These are phyloP conservation scores for Suillus variegatus DNA, from an alignment of 768 basidiomycete genomes.

Conservation along the genomic window DNA sequence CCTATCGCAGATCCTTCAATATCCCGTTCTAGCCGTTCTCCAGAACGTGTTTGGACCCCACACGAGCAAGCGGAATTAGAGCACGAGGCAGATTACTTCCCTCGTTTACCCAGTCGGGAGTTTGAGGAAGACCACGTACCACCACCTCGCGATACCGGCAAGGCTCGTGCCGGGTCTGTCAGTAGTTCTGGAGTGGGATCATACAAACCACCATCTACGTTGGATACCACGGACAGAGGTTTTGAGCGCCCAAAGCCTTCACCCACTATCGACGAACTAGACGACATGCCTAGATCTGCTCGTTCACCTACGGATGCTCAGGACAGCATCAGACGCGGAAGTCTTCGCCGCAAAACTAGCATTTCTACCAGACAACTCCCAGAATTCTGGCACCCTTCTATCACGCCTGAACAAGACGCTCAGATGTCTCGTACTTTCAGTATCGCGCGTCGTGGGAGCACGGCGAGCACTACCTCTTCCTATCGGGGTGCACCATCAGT, in stretches of 20 bases:
- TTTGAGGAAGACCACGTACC: slow-evolving; percentile 26
- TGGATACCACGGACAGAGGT: slow-evolving; percentile 23
- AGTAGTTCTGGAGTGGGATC: slow-evolving; percentile 23
- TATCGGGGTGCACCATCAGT: slow-evolving; percentile 40
- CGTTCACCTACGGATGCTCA: slow-evolving; percentile 24
- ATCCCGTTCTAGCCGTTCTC: slow-evolving; percentile 15
- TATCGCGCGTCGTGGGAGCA: slow-evolving; percentile 49
- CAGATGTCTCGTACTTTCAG: slow-evolving; percentile 41
- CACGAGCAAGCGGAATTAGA: slow-evolving; percentile 24
- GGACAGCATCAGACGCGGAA: slow-evolving; percentile 25
- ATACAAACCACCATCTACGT: slow-evolving; percentile 27
- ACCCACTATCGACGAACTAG: slow-evolving; percentile 30
- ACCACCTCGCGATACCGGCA: slow-evolving; percentile 16
- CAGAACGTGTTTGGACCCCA: slow-evolving; percentile 22
- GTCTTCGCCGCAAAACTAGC: slow-evolving; percentile 36
- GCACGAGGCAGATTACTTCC: slow-evolving; percentile 24
- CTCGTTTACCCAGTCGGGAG: slow-evolving; percentile 17
- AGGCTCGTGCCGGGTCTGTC: slow-evolving; percentile 28
- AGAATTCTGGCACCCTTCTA: slow-evolving; percentile 52
- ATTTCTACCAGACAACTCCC: slow-evolving; percentile 37
- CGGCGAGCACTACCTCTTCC: slow-evolving; percentile 50
- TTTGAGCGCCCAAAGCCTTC: slow-evolving; percentile 23
- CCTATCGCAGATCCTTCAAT: slow-evolving; percentile 5
- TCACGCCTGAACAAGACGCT: slow-evolving; percentile 46
- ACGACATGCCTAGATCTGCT: slow-evolving; percentile 20